A percentile compares a stretch with the other conserved stretches of the same genome.
Conservation (phyloP, 108 stramenopile genomes). For the Conticribra weissflogii region DNA sequence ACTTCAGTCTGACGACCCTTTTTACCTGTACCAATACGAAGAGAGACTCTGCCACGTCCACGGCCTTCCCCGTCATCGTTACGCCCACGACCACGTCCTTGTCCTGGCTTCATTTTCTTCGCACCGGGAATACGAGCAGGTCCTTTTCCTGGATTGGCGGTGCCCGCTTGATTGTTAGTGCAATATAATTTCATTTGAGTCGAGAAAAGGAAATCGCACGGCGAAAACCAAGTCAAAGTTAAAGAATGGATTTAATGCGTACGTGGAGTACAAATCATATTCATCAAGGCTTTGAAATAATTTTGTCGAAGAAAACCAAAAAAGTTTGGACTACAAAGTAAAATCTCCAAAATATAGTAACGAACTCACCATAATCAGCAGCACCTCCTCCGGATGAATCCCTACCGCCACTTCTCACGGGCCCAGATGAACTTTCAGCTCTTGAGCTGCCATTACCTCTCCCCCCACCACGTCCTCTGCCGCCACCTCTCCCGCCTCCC, state of each 20-base stretch:
- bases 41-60: conserved; percentile 48
- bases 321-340: not conserved
- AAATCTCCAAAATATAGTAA: not conserved
- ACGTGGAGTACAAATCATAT: not conserved
- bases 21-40: conserved; percentile 74
- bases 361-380: not conserved
- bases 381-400: conserved; percentile 9
- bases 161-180: conserved; percentile 17
- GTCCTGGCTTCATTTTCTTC: conserved; percentile 30
- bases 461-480: conserved; percentile 21
- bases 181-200: not conserved
- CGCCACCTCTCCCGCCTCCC: conserved; percentile 29
- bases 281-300: not conserved
- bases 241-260: not conserved
- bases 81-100: conserved; percentile 16
- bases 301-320: not conserved
- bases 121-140: conserved; percentile 27
- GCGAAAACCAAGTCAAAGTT: not conserved
- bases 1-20: conserved; percentile 56
- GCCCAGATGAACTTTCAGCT: not conserved
- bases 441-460: conserved; percentile 13
- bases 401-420: conserved; percentile 18
- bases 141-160: conserved; percentile 39
- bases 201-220: conserved; percentile 1
- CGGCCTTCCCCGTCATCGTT: conserved; percentile 15